These are phyloP conservation scores for Phytophthora sojae DNA, from an alignment of 352 stramenopile genomes.

Conservation along the genomic window DNA sequence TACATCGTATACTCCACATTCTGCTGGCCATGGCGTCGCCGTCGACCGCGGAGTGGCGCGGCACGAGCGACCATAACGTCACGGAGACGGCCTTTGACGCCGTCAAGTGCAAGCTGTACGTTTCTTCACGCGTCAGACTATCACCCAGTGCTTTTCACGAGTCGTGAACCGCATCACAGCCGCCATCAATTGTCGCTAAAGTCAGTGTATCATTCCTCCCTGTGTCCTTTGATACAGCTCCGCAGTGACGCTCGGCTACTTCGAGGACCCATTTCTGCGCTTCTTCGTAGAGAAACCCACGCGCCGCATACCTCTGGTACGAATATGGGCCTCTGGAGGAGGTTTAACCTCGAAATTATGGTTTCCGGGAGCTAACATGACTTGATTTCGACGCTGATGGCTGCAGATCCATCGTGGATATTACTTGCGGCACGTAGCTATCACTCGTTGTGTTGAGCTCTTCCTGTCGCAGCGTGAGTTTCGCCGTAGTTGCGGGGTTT, in stretches of 20 bases:
- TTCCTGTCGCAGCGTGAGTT: conserved; percentile 55
- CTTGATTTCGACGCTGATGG: not conserved
- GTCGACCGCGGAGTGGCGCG: conserved; percentile 26
- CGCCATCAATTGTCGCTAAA: conserved; percentile 23
- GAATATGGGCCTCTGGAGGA: not conserved
- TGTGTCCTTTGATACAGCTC: conserved; percentile 41
- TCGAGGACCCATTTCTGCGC: conserved; percentile 64
- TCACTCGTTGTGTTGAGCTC: conserved; percentile 57
- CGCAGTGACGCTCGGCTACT: conserved; percentile 65
- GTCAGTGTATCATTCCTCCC: conserved; percentile 23
- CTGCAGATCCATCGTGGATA: conserved; percentile 81
- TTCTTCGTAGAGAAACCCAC: conserved; percentile 70
- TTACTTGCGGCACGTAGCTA: conserved; percentile 71
- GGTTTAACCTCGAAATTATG: not conserved
- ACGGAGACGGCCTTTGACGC: conserved; percentile 81
- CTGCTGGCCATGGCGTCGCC: conserved; percentile 24
- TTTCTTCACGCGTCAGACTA: not conserved
- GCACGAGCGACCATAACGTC: conserved; percentile 82
- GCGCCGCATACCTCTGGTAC: conserved; percentile 72
- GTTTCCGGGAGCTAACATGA: not conserved
- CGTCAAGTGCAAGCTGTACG: conserved; percentile 79
- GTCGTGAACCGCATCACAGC: not conserved
- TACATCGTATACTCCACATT: not conserved
- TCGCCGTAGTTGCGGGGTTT: not conserved
- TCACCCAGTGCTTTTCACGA: not conserved